These are phyloP conservation scores for Rhododendron ovatum DNA, from an alignment of 148 eudicot species.

Conservation along the genomic window DNA sequence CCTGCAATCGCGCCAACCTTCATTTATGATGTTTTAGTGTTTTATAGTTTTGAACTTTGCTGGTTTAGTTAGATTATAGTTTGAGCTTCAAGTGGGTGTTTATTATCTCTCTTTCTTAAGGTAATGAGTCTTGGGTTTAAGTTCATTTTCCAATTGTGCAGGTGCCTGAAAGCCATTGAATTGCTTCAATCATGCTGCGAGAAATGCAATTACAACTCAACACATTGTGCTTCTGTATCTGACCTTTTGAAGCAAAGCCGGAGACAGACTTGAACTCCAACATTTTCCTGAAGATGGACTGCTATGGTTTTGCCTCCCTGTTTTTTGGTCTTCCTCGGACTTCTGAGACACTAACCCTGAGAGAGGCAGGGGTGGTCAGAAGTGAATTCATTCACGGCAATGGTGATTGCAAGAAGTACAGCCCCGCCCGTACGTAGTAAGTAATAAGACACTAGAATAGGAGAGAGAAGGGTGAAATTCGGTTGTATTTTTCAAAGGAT, in stretches of 20 bases:
- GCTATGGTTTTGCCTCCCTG: neutral
- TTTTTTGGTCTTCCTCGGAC: neutral
- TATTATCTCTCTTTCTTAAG: neutral
- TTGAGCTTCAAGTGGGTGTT: neutral
- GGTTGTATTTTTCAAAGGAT: neutral
- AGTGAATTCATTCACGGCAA: neutral
- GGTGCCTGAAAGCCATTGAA: conserved; percentile 44
- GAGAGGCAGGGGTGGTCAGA: neutral
- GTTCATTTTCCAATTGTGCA: conserved; percentile 9
- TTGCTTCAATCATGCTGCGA: conserved; percentile 60
- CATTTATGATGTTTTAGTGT: neutral
- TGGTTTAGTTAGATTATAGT: neutral
- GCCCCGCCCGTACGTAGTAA: neutral
- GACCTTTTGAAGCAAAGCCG: conserved; percentile 64
- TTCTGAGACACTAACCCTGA: neutral
- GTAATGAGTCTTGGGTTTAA: neutral
- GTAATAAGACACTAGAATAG: neutral
- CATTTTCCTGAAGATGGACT: neutral
- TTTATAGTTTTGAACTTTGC: neutral
- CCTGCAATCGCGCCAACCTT: neutral
- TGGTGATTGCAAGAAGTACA: neutral
- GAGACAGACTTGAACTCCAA: conserved; percentile 6
- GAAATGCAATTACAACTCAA: conserved; percentile 59
- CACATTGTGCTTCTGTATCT: conserved; percentile 83
- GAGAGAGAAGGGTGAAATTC: neutral